phyloP scores from a whole-genome alignment of 768 basidiomycete genomes.

The Lepiota brunneoincarnata region DNA sequence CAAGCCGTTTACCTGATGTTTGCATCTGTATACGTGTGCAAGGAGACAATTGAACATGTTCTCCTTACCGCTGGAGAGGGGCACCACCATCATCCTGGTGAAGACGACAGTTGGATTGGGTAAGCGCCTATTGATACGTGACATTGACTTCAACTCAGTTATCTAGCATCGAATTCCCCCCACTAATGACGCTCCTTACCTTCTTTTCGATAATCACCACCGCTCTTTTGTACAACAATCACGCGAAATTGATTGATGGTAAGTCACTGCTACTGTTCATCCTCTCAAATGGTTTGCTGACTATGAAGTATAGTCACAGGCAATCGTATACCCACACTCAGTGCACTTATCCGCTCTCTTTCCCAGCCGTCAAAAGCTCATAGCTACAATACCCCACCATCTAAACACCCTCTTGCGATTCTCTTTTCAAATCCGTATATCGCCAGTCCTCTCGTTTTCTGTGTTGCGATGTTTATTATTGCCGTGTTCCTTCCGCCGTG shows the following conservation, averaged over 20 bases:
- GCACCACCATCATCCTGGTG: conserved; percentile 60
- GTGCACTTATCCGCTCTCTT: conserved; percentile 44
- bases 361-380: conserved; percentile 30
- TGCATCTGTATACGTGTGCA: conserved; percentile 91
- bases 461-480: conserved; percentile 52
- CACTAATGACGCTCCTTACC: no score
- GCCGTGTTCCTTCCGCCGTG: conserved; percentile 55
- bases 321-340: conserved; percentile 57
- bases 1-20: conserved; percentile 95
- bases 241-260: no score
- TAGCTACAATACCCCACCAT: conserved; percentile 25
- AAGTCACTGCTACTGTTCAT: no score
- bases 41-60: conserved; percentile 94
- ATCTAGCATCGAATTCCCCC: no score
- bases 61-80: conserved; percentile 66
- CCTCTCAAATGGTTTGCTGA: no score
- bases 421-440: conserved; percentile 75
- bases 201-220: no score
- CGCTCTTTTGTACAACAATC: no score
- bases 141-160: no score
- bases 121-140: conserved; percentile 18
- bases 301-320: conserved; percentile 44
- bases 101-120: conserved; percentile 50
- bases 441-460: conserved; percentile 59
- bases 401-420: conserved; percentile 31